Evolutionary conservation across 169 alveolate genomes (phyloP).

Genomic region (Besnoitia besnoiti): DNA sequence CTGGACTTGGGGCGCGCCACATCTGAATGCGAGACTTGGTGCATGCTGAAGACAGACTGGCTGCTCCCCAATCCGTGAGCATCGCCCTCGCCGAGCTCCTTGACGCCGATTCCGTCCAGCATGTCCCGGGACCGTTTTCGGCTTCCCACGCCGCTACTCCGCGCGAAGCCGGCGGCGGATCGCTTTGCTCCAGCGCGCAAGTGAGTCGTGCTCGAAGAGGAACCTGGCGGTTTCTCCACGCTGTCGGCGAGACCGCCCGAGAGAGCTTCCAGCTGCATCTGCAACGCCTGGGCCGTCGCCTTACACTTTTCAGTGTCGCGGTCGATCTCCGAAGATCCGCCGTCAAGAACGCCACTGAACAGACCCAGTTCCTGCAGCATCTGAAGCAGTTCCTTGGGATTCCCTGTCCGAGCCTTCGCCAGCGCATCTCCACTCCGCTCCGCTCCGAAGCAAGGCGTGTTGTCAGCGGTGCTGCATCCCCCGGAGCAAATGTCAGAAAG

Average conservation of each 20-base stretch:
- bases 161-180: background rate
- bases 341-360: background rate
- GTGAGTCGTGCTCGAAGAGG: background rate
- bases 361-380: constrained; percentile 14
- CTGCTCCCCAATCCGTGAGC: background rate
- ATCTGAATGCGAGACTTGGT: background rate
- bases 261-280: background rate
- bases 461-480: too few relatives aligned
- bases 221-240: background rate
- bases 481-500: background rate
- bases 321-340: background rate
- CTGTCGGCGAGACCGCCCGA: background rate
- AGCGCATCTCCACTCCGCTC: background rate
- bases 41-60: background rate
- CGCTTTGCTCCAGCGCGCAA: background rate
- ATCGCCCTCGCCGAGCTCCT: background rate
- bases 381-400: background rate
- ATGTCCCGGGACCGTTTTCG: background rate
- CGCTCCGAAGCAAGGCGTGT: background rate
- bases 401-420: background rate
- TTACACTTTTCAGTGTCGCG: background rate
- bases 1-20: background rate
- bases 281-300: background rate
- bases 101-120: background rate
- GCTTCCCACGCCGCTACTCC: background rate